Base-by-base conservation (phyloP, 805 yeast species). In the Yamadazyma endophytica region DNA sequence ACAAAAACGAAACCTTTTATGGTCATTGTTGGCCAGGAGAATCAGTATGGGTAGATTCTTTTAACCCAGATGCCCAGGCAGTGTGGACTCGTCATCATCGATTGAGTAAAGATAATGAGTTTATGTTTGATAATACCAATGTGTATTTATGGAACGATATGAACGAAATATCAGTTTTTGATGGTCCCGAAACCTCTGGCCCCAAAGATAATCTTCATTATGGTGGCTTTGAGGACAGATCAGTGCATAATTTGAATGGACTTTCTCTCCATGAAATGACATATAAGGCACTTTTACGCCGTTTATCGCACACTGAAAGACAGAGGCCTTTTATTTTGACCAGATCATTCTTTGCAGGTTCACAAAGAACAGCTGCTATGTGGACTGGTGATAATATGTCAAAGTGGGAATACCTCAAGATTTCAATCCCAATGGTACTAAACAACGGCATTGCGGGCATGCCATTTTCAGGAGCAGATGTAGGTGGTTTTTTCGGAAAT, bases 1-100 rank as follows among this genome's bases (percentile, higher is more conserved):
- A 73, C 29, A 42, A 54, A 2, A 79, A 77, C 16, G 51, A 65
- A 1, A 58, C 75, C 2, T 89, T 67, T 53, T 67, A 75, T 29
- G 97, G 96, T 3, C 94, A 87, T 54, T 92, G 97, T 57, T 92
- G 98, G 98, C 97, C 98, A 2, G 98, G 97, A 1, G 87, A 85
- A 44, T 83, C 96, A 0, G 68, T 87, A 6, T 92, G 97, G 97
- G 76, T 92, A 34, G 98, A 92, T 47, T 70, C 95, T 0, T 57
- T 89, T 35, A 75, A 79, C 49, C 86, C 89, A 1, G 47, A 56
- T 1, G 73, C 88, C 1, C 70, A 61, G 33, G 50, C 53, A 4
- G 68, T 70, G 36, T 89, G 96, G 96, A 61, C 60, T 28, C 38
- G 56, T 2, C 68, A 75, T 28, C 77, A 73, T 47, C 52, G 50